These are phyloP conservation scores for Blastobotrys illinoisensis DNA, from an alignment of 1,139 yeast species.

Conservation along the genomic window DNA sequence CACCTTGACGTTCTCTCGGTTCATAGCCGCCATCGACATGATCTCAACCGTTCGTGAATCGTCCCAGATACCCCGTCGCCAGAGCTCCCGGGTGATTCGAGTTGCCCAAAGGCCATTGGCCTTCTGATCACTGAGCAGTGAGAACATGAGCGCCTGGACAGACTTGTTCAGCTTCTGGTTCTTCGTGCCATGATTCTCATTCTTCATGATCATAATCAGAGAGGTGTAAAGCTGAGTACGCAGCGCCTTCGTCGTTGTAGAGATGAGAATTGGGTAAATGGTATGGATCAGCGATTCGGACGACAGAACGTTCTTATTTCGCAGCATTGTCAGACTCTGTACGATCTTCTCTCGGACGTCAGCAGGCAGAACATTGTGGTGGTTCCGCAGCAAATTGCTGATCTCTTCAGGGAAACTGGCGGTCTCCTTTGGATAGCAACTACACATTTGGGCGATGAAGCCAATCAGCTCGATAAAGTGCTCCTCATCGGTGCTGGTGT, in stretches of 20 bases:
- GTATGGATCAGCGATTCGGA: constrained; percentile 81
- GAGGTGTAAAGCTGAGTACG: constrained; percentile 80
- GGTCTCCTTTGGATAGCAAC: constrained; percentile 87
- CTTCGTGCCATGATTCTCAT: constrained; percentile 77
- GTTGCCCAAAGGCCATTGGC: constrained; percentile 93
- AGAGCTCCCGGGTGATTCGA: constrained; percentile 84
- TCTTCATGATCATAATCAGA: constrained; percentile 68
- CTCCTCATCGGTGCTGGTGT: constrained; percentile 47
- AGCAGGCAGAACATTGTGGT: constrained; percentile 77
- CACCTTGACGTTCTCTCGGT: constrained; percentile 71
- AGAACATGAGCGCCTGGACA: constrained; percentile 87
- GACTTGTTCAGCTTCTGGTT: constrained; percentile 83
- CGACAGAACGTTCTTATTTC: constrained; percentile 77
- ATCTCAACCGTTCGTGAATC: constrained; percentile 93
- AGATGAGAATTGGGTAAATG: constrained; percentile 71
- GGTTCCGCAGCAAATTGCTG: constrained; percentile 57
- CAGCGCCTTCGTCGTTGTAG: constrained; percentile 72
- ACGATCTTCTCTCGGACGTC: constrained; percentile 88
- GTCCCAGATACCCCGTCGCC: constrained; percentile 99
- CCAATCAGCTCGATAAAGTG: constrained; percentile 85
- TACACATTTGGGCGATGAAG: constrained; percentile 85
- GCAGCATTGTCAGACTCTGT: constrained; percentile 80
- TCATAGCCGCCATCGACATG: constrained; percentile 93
- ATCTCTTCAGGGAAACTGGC: constrained; percentile 77
- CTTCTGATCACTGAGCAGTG: constrained; percentile 57